Evolutionary conservation across 495 filamentous ascomycete species (phyloP), one percentile per base, ranked within the genome.

Genomic region (Daldinia bambusicola): DNA sequence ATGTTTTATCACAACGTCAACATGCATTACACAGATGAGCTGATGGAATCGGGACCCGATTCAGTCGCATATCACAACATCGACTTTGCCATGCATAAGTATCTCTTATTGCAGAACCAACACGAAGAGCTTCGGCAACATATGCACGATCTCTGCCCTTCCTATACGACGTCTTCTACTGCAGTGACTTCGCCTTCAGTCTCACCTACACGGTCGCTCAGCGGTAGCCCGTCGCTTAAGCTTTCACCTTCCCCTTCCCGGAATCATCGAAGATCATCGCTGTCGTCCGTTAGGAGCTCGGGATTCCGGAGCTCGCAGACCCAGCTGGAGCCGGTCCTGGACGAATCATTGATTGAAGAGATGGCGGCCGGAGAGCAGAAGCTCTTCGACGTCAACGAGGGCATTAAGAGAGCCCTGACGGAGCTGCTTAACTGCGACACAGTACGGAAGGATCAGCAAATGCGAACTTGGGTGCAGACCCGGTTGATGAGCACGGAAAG

Each of bases 341-440:
- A 83, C 65, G 80, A 82, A 61, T 67, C 72, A 6, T 65, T 74
- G 20, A 45, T 77, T 26, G 72, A 75, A 31, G 83, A 84, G 53
- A 77, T 88, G 53, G 84, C 83, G 14, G 73, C 81, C 14, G 85
- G 85, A 63, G 84, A 89, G 60, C 77, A 80, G 60, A 84, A 83
- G 69, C 80, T 89, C 32, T 85, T 82, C 76, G 79, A 86, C 51
- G 84, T 90, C 76, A 90, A 89, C 78, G 83, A 87, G 70, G 83
- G 87, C 52, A 89, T 90, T 76, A 91, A 91, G 78, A 81, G 83
- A 14, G 86, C 87, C 10, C 75, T 91, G 66, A 91, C 89, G 3
- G 88, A 89, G 72, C 81, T 91, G 30, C 83, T 91, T 61, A 90
- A 91, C 77, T 89, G 86, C 75, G 84, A 87, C 31, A 78, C 82